A percentile compares a stretch with the other conserved stretches of the same genome.
Evolutionary conservation across 1,139 yeast genomes (phyloP).

Genomic region (Kluyveromyces sp.): DNA sequence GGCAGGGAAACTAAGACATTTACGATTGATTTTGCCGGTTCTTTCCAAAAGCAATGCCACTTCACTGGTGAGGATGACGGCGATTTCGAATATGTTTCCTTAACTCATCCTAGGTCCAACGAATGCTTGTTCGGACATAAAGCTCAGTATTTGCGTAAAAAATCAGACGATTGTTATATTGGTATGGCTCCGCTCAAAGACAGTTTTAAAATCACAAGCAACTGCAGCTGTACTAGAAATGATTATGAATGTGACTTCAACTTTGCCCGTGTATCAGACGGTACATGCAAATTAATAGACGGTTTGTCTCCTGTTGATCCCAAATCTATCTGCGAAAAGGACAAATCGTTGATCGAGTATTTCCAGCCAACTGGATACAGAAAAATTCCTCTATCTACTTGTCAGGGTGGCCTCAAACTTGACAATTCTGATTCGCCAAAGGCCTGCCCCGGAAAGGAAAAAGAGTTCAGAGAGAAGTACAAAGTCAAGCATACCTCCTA

Average conservation of each 20-base stretch:
- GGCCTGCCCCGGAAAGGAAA: constrained; percentile 81
- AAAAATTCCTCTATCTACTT: constrained; percentile 64
- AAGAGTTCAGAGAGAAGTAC: constrained; percentile 55
- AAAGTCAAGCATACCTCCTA: constrained; percentile 35
- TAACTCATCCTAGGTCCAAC: constrained; percentile 53
- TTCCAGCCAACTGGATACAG: constrained; percentile 79
- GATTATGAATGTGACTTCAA: constrained; percentile 96
- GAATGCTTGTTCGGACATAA: constrained; percentile 88
- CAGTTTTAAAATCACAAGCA: constrained; percentile 51
- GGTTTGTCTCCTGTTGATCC: constrained; percentile 68
- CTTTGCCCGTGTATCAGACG: constrained; percentile 62
- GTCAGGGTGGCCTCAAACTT: constrained; percentile 62
- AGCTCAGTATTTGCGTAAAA: constrained; percentile 67
- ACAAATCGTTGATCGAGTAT: constrained; percentile 54
- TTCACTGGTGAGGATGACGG: constrained; percentile 53
- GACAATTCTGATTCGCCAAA: constrained; percentile 56
- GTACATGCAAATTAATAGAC: constrained; percentile 74
- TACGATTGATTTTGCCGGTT: constrained; percentile 65
- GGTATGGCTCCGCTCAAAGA: constrained; percentile 64
- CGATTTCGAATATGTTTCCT: constrained; percentile 83
- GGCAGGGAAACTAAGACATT: constrained; percentile 41
- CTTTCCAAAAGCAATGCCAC: constrained; percentile 63
- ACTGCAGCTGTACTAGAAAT: constrained; percentile 78
- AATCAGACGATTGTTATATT: constrained; percentile 66
- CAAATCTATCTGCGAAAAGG: constrained; percentile 51